Evolutionary conservation across 2,329 filamentous ascomycete species (phyloP).

Genomic region (Aphanoascus verrucosus): DNA sequence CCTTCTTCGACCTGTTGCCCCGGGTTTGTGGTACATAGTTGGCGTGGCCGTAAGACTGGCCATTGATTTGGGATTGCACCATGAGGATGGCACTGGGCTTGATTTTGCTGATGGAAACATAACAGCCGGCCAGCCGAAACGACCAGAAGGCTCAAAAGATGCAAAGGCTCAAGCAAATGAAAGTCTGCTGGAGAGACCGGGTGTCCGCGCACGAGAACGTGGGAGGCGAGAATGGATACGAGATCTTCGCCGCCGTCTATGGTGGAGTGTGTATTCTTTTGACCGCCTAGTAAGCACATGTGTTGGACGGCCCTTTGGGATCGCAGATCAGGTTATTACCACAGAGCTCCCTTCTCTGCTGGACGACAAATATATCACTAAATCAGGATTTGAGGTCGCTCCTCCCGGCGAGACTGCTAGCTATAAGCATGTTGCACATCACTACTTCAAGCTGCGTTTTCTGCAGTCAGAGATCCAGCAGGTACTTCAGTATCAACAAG

Average conservation of each 20-base stretch:
- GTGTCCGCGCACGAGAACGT: slow-evolving; percentile 46
- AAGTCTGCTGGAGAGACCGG: slow-evolving; percentile 20
- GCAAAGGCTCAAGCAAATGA: slow-evolving; percentile 1
- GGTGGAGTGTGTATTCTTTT: slow-evolving; percentile 96
- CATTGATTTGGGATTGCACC: slow-evolving; percentile 83
- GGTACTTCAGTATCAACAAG: slow-evolving; percentile 84
- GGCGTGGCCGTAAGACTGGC: slow-evolving; percentile 84
- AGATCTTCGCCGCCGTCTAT: slow-evolving; percentile 74
- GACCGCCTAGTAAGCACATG: slow-evolving; percentile 92
- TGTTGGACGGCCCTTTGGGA: slow-evolving; percentile 83
- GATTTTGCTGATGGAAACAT: slow-evolving; percentile 38
- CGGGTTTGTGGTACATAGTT: slow-evolving; percentile 93
- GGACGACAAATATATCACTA: slow-evolving; percentile 80
- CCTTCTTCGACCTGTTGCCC: slow-evolving; percentile 77
- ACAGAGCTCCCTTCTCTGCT: slow-evolving; percentile 85
- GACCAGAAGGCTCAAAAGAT: slow-evolving; percentile 11
- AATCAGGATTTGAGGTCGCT: slow-evolving; percentile 58
- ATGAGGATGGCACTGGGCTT: slow-evolving; percentile 70
- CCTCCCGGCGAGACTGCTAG: slow-evolving; percentile 54
- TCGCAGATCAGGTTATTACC: slow-evolving; percentile 92
- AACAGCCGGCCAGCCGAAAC: slow-evolving; percentile 12
- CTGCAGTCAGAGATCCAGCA: slow-evolving; percentile 92
- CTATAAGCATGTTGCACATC: slow-evolving; percentile 83
- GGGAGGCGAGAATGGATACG: slow-evolving; percentile 70
- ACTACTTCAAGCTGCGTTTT: slow-evolving; percentile 80